phyloP scores from a whole-genome alignment of 1,284 basidiomycete species.

The Rhizoctonia solani region DNA sequence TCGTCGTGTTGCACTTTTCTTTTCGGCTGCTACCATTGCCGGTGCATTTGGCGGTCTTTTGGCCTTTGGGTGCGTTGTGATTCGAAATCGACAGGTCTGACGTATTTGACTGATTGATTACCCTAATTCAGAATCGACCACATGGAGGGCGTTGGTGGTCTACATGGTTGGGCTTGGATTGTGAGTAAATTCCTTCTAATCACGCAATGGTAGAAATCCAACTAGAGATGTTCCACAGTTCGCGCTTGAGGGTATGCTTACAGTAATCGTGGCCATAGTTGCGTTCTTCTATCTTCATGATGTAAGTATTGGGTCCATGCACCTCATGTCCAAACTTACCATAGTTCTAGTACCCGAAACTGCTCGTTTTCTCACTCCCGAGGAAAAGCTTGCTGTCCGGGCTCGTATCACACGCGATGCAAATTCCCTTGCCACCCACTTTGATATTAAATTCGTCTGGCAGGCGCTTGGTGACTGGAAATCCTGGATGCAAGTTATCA shows the following conservation, averaged over 20 bases:
- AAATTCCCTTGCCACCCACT: constrained; percentile 34
- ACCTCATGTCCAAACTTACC: neutral
- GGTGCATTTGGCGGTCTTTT: constrained; percentile 46
- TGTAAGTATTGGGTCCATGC: neutral
- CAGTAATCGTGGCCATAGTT: constrained; percentile 34
- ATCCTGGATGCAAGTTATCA: constrained; percentile 44
- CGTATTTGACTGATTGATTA: neutral
- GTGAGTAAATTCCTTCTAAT: neutral
- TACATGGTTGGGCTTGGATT: constrained; percentile 39
- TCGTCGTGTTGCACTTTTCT: constrained; percentile 50
- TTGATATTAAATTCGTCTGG: constrained; percentile 38
- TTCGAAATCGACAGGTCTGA: neutral
- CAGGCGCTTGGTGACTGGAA: constrained; percentile 46
- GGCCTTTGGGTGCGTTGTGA: constrained; percentile 25
- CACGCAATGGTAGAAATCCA: neutral
- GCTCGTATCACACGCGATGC: constrained; percentile 33
- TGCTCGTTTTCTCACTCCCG: constrained; percentile 35
- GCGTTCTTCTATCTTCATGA: constrained; percentile 38
- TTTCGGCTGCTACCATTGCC: constrained; percentile 49
- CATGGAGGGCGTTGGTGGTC: constrained; percentile 33
- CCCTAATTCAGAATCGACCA: constrained; percentile 28
- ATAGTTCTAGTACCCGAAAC: constrained; percentile 29
- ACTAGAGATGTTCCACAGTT: constrained; percentile 11
- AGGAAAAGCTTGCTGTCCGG: constrained; percentile 34
- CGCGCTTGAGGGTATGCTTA: constrained; percentile 37